phyloP scores from a whole-genome alignment of 129 eudicot species.

The Heracleum sosnowskyi region DNA sequence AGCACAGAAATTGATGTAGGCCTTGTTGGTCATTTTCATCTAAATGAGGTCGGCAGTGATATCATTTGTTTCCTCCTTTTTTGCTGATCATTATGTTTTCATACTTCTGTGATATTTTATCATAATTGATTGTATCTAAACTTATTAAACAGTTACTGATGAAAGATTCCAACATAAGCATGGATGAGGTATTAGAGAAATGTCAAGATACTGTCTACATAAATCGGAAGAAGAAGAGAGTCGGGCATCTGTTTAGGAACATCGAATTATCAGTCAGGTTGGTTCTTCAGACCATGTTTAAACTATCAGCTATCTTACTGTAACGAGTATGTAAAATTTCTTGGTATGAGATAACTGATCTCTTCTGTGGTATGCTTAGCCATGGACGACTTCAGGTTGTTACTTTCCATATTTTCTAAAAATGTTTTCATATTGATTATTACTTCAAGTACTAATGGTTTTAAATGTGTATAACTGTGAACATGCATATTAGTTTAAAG shows the following conservation, averaged over 20 bases:
- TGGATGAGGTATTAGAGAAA: slow-evolving; percentile 50
- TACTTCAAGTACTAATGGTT: no score
- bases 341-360: not conserved
- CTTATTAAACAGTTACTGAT: slow-evolving; percentile 36
- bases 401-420: no score
- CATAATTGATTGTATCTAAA: not conserved
- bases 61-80: no score
- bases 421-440: no score
- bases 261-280: slow-evolving; percentile 56
- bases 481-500: no score
- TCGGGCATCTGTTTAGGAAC: slow-evolving; percentile 48
- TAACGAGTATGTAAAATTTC: no score
- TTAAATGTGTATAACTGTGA: no score
- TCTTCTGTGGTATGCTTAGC: not conserved
- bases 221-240: slow-evolving; percentile 56
- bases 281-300: not conserved
- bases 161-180: slow-evolving; percentile 41
- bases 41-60: slow-evolving; percentile 46
- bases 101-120: not conserved
- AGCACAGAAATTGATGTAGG: slow-evolving; percentile 44
- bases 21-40: slow-evolving; percentile 91
- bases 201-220: slow-evolving; percentile 53
- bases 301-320: not conserved
- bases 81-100: no score
- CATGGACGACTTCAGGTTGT: no score